Evolutionary conservation across 1,139 yeast species (phyloP).

Genomic region (Komagataea norvegica): DNA sequence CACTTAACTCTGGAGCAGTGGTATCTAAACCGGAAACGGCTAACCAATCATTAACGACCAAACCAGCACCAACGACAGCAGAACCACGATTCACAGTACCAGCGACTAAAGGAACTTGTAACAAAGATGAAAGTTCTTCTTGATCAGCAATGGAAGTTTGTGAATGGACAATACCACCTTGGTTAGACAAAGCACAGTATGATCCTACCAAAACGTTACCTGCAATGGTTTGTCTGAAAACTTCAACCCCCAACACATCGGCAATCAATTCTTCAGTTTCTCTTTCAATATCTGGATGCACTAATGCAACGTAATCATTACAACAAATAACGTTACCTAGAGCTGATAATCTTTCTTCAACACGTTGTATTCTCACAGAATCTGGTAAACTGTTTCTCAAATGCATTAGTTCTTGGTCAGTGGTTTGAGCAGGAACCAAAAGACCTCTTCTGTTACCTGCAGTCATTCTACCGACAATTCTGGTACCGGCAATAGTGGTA

Average conservation of each 20-base stretch:
- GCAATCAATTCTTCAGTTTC: conserved; percentile 99
- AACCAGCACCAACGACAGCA: conserved; percentile 95
- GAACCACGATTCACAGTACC: conserved; percentile 99
- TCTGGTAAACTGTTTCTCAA: conserved; percentile 97
- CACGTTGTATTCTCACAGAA: conserved; percentile 90
- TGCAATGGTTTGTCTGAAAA: conserved; percentile 97
- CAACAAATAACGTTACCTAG: conserved; percentile 97
- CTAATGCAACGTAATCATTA: conserved; percentile 97
- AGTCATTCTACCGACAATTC: conserved; percentile 97
- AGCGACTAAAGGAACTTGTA: conserved; percentile 97
- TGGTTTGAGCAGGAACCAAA: conserved; percentile 94
- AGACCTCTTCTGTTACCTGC: conserved; percentile 98
- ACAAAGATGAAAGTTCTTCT: conserved; percentile 90
- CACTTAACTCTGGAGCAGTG: conserved; percentile 97
- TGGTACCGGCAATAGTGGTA: conserved; percentile 96
- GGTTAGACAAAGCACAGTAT: conserved; percentile 90
- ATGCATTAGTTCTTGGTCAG: conserved; percentile 99
- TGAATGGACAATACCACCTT: conserved; percentile 98
- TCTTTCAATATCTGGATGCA: conserved; percentile 98
- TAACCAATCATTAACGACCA: conserved; percentile 98
- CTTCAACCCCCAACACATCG: conserved; percentile 98
- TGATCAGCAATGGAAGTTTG: conserved; percentile 97
- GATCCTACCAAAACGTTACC: conserved; percentile 97
- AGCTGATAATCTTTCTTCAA: conserved; percentile 95
- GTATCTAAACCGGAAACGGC: conserved; percentile 97